phyloP scores from a whole-genome alignment of 2,329 filamentous ascomycete species.

The Chalaropsis ovoidea region DNA sequence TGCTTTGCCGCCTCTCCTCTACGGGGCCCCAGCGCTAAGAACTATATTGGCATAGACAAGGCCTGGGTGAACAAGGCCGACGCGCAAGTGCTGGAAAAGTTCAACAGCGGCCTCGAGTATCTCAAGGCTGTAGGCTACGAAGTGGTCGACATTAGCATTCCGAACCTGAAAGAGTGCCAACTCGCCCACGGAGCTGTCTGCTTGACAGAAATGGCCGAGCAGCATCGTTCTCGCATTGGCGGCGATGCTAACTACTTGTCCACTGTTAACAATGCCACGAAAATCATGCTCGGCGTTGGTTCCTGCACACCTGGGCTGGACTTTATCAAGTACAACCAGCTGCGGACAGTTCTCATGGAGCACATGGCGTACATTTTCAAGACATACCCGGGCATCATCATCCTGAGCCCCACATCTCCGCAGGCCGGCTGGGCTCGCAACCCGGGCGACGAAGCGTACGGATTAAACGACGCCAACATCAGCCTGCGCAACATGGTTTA shows the following conservation, averaged over 20 bases:
- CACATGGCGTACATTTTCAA: slow-evolving; percentile 64
- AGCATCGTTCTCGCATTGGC: slow-evolving; percentile 36
- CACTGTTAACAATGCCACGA: slow-evolving; percentile 55
- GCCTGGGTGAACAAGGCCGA: slow-evolving; percentile 45
- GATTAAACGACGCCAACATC: slow-evolving; percentile 62
- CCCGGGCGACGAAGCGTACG: slow-evolving; percentile 53
- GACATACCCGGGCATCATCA: slow-evolving; percentile 61
- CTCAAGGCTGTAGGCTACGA: slow-evolving; percentile 43
- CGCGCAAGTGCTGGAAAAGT: slow-evolving; percentile 50
- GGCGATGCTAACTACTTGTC: slow-evolving; percentile 43
- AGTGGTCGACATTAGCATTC: slow-evolving; percentile 52
- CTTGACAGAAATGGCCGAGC: slow-evolving; percentile 55
- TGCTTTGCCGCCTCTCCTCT: slow-evolving; percentile 52
- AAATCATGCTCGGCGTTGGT: slow-evolving; percentile 56
- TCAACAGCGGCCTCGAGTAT: slow-evolving; percentile 51
- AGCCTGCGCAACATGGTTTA: slow-evolving; percentile 75
- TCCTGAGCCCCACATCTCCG: slow-evolving; percentile 69
- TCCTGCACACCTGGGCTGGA: slow-evolving; percentile 57
- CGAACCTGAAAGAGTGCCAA: slow-evolving; percentile 59
- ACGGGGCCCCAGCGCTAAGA: slow-evolving; percentile 37
- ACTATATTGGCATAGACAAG: slow-evolving; percentile 61
- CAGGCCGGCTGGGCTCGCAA: slow-evolving; percentile 61
- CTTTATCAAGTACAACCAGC: slow-evolving; percentile 59
- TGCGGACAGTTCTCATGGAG: slow-evolving; percentile 67
- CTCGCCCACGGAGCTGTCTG: slow-evolving; percentile 69